These are phyloP conservation scores for Hymenoscyphus fructigenus DNA, from an alignment of 2,329 filamentous ascomycete genomes.

Conservation along the genomic window DNA sequence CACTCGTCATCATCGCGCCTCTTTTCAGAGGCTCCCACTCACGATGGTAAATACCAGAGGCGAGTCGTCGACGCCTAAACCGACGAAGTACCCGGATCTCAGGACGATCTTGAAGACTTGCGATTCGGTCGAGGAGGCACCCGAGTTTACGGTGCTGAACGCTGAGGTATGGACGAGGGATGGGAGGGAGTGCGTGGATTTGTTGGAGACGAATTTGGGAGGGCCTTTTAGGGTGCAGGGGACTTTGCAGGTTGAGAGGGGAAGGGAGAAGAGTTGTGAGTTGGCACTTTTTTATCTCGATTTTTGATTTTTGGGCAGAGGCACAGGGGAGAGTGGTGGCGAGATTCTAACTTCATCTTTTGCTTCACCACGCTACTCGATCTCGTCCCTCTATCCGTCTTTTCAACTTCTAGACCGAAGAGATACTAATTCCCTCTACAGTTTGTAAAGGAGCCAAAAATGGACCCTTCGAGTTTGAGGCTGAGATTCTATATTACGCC, in stretches of 20 bases:
- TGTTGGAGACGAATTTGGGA: slow-evolving; percentile 3
- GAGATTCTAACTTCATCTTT: background rate
- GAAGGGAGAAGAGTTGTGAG: background rate
- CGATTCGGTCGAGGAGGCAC: background rate
- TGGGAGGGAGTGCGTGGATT: background rate
- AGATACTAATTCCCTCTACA: background rate
- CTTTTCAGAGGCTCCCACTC: too few species aligned
- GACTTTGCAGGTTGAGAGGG: background rate
- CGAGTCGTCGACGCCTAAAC: background rate
- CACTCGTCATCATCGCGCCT: too few species aligned
- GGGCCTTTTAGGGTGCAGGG: slow-evolving; percentile 6
- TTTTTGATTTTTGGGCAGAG: background rate
- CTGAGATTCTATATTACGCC: slow-evolving; percentile 6
- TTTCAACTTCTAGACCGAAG: background rate
- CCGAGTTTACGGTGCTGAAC: background rate
- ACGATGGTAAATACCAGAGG: background rate
- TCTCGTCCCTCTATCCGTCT: background rate
- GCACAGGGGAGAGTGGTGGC: too few species aligned
- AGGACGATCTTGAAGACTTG: background rate
- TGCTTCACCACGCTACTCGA: background rate
- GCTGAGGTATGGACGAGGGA: slow-evolving; percentile 10
- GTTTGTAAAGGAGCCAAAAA: slow-evolving; percentile 7
- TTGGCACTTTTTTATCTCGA: background rate
- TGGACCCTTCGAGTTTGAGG: slow-evolving; percentile 8
- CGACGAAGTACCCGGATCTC: background rate